Conservation (phyloP, 768 basidiomycete species). For the Chalciporus piperatus region DNA sequence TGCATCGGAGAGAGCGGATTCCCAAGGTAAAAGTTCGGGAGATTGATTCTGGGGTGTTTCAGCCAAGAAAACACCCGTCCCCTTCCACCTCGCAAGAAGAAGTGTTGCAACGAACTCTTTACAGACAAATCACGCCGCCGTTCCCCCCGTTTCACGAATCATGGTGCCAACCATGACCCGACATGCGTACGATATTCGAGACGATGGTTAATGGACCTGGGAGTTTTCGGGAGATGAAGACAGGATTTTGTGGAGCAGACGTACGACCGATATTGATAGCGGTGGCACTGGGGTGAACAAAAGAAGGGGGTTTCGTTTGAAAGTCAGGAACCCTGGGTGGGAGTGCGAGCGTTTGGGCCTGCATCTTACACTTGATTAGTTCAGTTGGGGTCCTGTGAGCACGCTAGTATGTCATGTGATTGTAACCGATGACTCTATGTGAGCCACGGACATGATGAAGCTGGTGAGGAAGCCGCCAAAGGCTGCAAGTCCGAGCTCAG, state of each 20-base stretch:
- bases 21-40: slow-evolving; percentile 47
- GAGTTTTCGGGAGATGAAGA: slow-evolving; percentile 22
- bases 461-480: slow-evolving; percentile 75
- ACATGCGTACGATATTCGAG: slow-evolving; percentile 38
- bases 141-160: slow-evolving; percentile 84
- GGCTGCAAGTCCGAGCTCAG: slow-evolving; percentile 73
- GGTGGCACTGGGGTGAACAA: slow-evolving; percentile 8
- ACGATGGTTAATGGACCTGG: slow-evolving; percentile 56
- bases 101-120: slow-evolving; percentile 73
- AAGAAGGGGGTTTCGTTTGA: slow-evolving; percentile 14
- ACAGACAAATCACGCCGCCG: slow-evolving; percentile 81
- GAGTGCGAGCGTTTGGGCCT: slow-evolving; percentile 72
- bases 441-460: slow-evolving; percentile 67
- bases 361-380: slow-evolving; percentile 93
- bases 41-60: slow-evolving; percentile 1
- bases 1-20: slow-evolving; percentile 78
- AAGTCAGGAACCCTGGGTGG: slow-evolving; percentile 15
- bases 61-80: background rate
- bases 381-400: slow-evolving; percentile 80
- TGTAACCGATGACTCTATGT: background rate
- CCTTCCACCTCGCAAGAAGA: slow-evolving; percentile 49
- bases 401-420: slow-evolving; percentile 3
- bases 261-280: slow-evolving; percentile 1
- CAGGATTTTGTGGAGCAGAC: slow-evolving; percentile 9
- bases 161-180: slow-evolving; percentile 82